phyloP scores from a whole-genome alignment of 805 yeast species.

The Metschnikowia matae region DNA sequence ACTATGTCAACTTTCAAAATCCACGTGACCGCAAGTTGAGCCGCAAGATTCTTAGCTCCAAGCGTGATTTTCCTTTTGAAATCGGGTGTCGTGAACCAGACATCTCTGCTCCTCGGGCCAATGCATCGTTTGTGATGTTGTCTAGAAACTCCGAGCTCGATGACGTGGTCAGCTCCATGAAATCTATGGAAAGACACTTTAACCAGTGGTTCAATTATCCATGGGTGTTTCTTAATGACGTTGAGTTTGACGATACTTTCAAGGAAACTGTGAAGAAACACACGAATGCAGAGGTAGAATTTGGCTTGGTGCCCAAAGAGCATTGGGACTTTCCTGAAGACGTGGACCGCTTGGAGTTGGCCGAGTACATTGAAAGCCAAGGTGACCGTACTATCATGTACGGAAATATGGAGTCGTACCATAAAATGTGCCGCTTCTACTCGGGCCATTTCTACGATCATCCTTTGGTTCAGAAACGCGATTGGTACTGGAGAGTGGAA shows the following conservation, averaged over 20 bases:
- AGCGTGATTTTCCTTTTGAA: conserved; percentile 42
- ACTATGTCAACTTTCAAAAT: conserved; percentile 11
- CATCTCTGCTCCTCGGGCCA: conserved; percentile 46
- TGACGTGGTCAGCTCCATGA: conserved; percentile 72
- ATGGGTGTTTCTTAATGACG: conserved; percentile 85
- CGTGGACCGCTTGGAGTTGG: conserved; percentile 40
- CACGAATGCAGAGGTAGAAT: conserved; percentile 62
- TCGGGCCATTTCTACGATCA: conserved; percentile 82
- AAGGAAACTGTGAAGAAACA: conserved; percentile 45
- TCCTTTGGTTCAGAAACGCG: conserved; percentile 61
- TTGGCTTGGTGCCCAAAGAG: conserved; percentile 57
- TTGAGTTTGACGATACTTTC: conserved; percentile 64
- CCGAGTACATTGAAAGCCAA: conserved; percentile 62
- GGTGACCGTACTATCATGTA: conserved; percentile 83
- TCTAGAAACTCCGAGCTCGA: conserved; percentile 77
- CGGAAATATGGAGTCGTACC: conserved; percentile 79
- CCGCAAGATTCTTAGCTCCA: conserved; percentile 16
- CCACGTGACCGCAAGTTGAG: conserved; percentile 11
- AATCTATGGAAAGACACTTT: conserved; percentile 78
- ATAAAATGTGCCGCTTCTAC: conserved; percentile 74
- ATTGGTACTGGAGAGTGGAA: conserved; percentile 97
- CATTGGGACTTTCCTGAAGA: conserved; percentile 64
- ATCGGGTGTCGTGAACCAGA: conserved; percentile 54
- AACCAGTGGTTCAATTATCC: conserved; percentile 94
- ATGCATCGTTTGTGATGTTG: conserved; percentile 80